phyloP scores from a whole-genome alignment of 139 green algal genomes.

The Coccomyxa sp. region DNA sequence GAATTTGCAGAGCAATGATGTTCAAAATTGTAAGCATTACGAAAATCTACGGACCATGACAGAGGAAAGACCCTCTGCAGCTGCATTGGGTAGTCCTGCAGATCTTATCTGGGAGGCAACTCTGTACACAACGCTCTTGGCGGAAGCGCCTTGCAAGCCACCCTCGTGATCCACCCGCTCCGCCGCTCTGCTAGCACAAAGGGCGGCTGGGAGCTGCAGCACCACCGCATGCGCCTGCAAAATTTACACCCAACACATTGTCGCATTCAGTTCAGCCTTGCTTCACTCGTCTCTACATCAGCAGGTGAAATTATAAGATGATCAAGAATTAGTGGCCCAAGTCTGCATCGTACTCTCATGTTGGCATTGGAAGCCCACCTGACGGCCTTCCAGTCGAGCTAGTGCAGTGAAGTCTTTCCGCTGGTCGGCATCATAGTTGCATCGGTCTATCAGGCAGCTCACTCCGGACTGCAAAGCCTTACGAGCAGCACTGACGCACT shows the following conservation, averaged over 20 bases:
- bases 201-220: constrained; percentile 32
- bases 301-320: too few relatives aligned
- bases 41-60: constrained; percentile 26
- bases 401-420: constrained; percentile 54
- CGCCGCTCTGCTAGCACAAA: constrained; percentile 42
- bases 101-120: constrained; percentile 22
- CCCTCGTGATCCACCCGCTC: constrained; percentile 46
- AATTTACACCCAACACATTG: background rate
- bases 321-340: too few relatives aligned
- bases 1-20: background rate
- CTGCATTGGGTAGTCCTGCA: constrained; percentile 18
- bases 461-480: constrained; percentile 28
- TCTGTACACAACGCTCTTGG: constrained; percentile 20
- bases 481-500: constrained; percentile 49
- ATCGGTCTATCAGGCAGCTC: constrained; percentile 63
- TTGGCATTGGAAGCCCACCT: constrained; percentile 1
- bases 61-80: constrained; percentile 43
- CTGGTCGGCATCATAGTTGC: constrained; percentile 55
- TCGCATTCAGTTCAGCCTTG: too few relatives aligned
- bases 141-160: constrained; percentile 40
- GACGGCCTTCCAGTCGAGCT: constrained; percentile 12
- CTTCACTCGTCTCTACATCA: too few relatives aligned
- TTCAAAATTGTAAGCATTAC: too few relatives aligned
- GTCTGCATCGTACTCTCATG: too few relatives aligned
- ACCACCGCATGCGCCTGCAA: constrained; percentile 44